Evolutionary conservation across 331 rosid species (phyloP), one percentile per base, ranked within the genome.

Genomic region (Rosa hybrid): DNA sequence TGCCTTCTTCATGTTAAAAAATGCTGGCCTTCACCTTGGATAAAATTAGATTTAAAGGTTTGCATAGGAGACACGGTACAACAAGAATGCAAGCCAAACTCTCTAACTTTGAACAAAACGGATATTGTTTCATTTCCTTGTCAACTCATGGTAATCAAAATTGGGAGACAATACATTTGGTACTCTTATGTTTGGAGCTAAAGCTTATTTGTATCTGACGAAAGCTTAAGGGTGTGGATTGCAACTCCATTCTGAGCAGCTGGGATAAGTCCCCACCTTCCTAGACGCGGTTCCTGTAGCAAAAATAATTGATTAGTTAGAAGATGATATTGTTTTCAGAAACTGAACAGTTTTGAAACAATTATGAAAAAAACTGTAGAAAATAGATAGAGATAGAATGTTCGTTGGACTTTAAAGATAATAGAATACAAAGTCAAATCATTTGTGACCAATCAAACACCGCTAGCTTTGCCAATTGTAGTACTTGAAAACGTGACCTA

Each of bases 271-370:
- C 98, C 98, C 97, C 98, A 93, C 84, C 96, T 89, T 85, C 99
- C 99, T 4, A 95, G 85, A 38, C 98, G 96, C 71, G 99, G 97
- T 84, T 93, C 99, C 98, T 92, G 97, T 75, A 51, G 20, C 74
- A 60, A 83, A 59, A 34, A 68, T 21, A 41, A 54, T 18, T 74
- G 18, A 27, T 8, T 13, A 34, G 80, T 82, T 23, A 83, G 44
- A 54, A 56, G 18, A 70, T 27, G 34, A 76, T 9, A 14, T 4
- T 59, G 72, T 46, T 72, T 27, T 16, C 21, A 13, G 16, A 2
- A 30, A 38, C 71, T 4, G 39, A 80, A 12, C 25, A 46, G 4
- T 21, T 59, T 11, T 41, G 25, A 10, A 68, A 39, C 11, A 41
- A 9, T 46, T 34, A 48, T 30, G 73, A 44, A 23, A 63, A 3